phyloP scores from a whole-genome alignment of 148 eudicot genomes.

The Polygonum maritimum region DNA sequence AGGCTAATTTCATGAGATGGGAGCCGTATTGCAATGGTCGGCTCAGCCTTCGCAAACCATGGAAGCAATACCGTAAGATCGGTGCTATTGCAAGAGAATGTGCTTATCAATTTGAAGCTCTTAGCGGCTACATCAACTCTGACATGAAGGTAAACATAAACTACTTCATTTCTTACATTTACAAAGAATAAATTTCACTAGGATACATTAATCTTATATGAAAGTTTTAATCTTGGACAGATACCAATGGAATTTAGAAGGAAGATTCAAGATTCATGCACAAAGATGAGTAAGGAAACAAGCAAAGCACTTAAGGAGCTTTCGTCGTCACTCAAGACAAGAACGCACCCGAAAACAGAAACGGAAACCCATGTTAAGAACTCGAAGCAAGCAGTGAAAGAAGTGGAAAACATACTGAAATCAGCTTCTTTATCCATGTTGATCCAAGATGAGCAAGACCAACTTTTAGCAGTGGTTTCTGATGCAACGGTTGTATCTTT shows the following conservation, averaged over 20 bases:
- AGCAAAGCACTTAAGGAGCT: constrained; percentile 42
- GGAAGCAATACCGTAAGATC: constrained; percentile 1
- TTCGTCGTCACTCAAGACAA: constrained; percentile 29
- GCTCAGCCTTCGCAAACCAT: not conserved
- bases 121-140: not conserved
- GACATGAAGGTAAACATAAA: not conserved
- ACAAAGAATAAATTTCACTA: not conserved
- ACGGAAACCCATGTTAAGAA: constrained; percentile 24
- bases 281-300: constrained; percentile 37
- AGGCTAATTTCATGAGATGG: constrained; percentile 7
- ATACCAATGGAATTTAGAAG: constrained; percentile 28
- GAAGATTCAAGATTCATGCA: constrained; percentile 38
- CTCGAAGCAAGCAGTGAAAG: constrained; percentile 29
- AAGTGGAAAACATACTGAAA: constrained; percentile 28
- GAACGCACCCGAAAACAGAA: constrained; percentile 23
- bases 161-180: not conserved
- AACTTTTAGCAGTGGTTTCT: constrained; percentile 32
- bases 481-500: constrained; percentile 30
- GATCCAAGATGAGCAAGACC: constrained; percentile 1
- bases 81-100: constrained; percentile 3
- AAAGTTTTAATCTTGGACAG: constrained; percentile 15
- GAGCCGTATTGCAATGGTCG: constrained; percentile 9
- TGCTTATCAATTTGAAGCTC: constrained; percentile 12
- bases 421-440: not conserved
- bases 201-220: not conserved